Percentiles rank a stretch among this genome's conserved stretches.
These are phyloP conservation scores for Thuidium tamariscinum DNA, from an alignment of 225 moss, liverwort and hornwort species.

Conservation along the genomic window DNA sequence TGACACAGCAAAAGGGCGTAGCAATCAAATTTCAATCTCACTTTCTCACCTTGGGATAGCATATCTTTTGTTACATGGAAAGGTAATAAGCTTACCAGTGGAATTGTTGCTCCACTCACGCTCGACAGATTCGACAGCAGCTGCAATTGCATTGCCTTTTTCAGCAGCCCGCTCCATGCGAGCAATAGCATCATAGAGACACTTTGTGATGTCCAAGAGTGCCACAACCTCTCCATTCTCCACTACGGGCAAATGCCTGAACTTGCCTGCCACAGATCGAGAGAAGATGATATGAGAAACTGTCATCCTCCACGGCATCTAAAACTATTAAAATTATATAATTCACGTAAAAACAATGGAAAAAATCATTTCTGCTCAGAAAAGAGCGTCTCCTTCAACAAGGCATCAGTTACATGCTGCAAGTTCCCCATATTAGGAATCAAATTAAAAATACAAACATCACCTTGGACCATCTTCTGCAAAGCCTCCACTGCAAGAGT, in stretches of 20 bases:
- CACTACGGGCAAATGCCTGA: constrained; percentile 98
- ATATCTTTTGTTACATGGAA: not conserved
- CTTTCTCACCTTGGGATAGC: not conserved
- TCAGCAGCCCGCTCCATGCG: constrained; percentile 99
- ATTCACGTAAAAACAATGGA: not conserved
- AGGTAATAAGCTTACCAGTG: constrained; percentile 27
- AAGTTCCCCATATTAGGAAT: not conserved
- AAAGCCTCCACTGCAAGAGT: constrained; percentile 96
- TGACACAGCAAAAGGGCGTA: not conserved
- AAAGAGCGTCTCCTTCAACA: not conserved
- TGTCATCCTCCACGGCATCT: not conserved
- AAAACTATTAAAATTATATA: not conserved
- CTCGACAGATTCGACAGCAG: constrained; percentile 98
- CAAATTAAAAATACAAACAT: not conserved
- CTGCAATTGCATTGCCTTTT: constrained; percentile 95
- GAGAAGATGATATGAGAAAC: not conserved
- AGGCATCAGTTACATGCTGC: not conserved
- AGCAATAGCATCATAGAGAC: constrained; percentile 98
- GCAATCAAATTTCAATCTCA: not conserved
- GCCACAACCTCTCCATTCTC: constrained; percentile 99
- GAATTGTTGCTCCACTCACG: constrained; percentile 90
- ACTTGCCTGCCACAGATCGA: constrained; percentile 71
- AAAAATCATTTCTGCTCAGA: not conserved
- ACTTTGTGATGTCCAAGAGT: constrained; percentile 94
- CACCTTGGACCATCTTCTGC: constrained; percentile 99